Percentiles rank a stretch among this genome's conserved stretches.
phyloP scores from a whole-genome alignment of 306 rosid species.

The Senna siamea region DNA sequence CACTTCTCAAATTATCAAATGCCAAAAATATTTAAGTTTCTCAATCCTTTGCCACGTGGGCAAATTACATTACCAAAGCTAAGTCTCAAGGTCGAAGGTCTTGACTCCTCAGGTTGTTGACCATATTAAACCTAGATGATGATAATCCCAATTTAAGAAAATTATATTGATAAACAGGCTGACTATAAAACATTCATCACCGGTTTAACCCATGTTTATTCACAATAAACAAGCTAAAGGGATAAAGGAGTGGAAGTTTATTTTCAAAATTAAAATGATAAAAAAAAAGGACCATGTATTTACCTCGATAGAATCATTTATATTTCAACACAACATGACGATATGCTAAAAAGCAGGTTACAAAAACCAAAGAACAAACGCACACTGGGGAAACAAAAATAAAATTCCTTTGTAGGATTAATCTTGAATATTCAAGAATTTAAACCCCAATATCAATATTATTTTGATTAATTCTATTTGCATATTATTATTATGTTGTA shows the following conservation, averaged over 20 bases:
- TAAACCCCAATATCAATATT: not conserved
- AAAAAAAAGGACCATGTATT: not conserved
- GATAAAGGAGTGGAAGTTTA: no score
- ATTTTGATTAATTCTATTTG: no score
- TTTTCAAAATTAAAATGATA: not conserved
- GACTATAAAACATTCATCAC: not conserved
- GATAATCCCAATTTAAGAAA: not conserved
- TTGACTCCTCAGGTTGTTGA: no score
- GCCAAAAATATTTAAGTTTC: no score
- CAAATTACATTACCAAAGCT: no score
- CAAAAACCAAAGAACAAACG: not conserved
- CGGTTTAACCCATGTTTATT: not conserved
- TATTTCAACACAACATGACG: not conserved
- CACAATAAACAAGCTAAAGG: not conserved
- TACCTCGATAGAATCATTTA: not conserved
- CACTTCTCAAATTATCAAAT: no score
- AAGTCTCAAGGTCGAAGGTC: no score
- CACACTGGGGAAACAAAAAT: not conserved
- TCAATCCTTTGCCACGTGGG: no score
- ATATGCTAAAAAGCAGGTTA: not conserved
- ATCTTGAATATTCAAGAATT: not conserved
- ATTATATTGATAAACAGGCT: not conserved
- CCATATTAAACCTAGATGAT: not conserved
- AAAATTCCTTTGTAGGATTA: not conserved
- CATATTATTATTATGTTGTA: no score